Evolutionary conservation across 257 asterid genomes (phyloP).

Genomic region (Misopates orontium): DNA sequence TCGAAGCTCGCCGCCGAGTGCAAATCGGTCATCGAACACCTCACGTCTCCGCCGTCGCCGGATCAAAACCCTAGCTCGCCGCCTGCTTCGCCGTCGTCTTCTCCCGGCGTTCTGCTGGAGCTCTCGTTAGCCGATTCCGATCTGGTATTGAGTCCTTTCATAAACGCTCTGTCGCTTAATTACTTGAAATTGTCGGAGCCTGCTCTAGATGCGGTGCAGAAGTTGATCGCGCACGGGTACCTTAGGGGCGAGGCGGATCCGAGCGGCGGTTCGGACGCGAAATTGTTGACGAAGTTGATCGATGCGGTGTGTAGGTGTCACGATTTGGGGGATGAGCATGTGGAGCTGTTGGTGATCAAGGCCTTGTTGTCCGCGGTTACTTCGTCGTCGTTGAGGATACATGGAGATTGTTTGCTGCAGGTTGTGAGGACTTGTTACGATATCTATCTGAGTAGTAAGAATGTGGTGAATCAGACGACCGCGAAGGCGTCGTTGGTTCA

Average conservation of each 20-base stretch:
- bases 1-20: conserved; percentile 84
- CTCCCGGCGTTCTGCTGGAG: conserved; percentile 78
- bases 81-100: conserved; percentile 53
- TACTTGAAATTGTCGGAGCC: conserved; percentile 79
- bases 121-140: conserved; percentile 73
- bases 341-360: conserved; percentile 80
- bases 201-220: conserved; percentile 91
- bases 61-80: conserved; percentile 50
- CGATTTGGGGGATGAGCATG: conserved; percentile 77
- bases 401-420: conserved; percentile 86
- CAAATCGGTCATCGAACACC: conserved; percentile 79
- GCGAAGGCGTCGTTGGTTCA: conserved; percentile 96
- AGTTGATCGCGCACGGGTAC: conserved; percentile 80
- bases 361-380: conserved; percentile 84
- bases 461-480: conserved; percentile 89
- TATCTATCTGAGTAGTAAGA: conserved; percentile 80
- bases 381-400: conserved; percentile 71
- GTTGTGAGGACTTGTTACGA: conserved; percentile 92
- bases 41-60: conserved; percentile 60
- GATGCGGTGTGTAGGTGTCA: conserved; percentile 90
- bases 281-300: conserved; percentile 61
- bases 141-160: conserved; percentile 70
- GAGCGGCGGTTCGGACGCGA: conserved; percentile 70
- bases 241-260: conserved; percentile 89
- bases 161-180: conserved; percentile 64